Evolutionary conservation across 768 basidiomycete species (phyloP), one percentile per base, ranked within the genome.

Genomic region (Cystobasidium onofrii): DNA sequence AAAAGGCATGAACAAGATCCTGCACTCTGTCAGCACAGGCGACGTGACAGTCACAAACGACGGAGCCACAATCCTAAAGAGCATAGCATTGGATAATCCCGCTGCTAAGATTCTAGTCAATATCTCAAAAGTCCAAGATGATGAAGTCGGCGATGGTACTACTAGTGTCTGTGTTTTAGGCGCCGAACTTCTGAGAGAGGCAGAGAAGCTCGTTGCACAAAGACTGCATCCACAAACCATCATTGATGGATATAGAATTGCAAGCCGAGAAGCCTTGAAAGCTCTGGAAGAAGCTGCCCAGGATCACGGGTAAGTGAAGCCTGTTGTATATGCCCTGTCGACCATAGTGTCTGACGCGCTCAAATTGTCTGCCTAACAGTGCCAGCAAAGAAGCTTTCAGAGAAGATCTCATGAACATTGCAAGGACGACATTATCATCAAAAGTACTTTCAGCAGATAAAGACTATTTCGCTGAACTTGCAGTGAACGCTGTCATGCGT

Each of bases 1-100:
- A 27, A 98, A 99, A 82, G 96, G 96, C 70, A 99, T 98, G 95
- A 98, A 97, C 88, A 98, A 98, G 84, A 98, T 99, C 76, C 87
- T 99, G 18, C 95, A 94, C 82, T 94, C 54, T 92, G 0, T 74
- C 44, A 43, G 61, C 39, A 87, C 89, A 0, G 92, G 92, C 4
- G 90, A 93, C 33, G 90, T 99, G 79, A 96, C 88, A 76, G 95
- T 99, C 62, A 99, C 96, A 13, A 99, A 99, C 82, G 96, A 99
- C 81, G 96, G 96, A 2, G 96, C 96, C 1, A 98, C 96, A 60
- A 99, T 98, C 79, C 86, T 99, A 73, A 98, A 97, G 81, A 88
- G 91, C 61, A 98, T 99, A 79, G 90, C 92, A 78, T 88, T 99
- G 76, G 96, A 99, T 83, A 98, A 99, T 81, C 91, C 96, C 3